Percentiles rank a stretch among this genome's conserved stretches.
Evolutionary conservation across 352 stramenopile genomes (phyloP).

Genomic region (Nannochloropsis limnetica): DNA sequence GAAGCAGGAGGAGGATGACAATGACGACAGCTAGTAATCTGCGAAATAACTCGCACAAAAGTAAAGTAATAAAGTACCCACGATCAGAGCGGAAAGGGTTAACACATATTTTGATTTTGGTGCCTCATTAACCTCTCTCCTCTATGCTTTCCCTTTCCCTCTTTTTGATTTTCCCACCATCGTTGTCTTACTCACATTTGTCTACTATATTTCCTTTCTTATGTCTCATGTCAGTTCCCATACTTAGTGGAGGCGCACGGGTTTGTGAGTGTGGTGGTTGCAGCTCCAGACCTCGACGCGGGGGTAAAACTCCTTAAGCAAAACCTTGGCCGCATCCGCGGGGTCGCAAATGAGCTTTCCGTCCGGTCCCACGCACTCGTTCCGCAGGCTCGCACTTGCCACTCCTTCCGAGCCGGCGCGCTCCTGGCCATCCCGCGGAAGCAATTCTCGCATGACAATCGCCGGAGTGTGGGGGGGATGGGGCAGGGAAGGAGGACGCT

Average conservation of each 20-base stretch:
- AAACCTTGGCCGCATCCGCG: neutral
- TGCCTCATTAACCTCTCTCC: too few species aligned
- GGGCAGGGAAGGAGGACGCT: neutral
- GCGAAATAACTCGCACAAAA: neutral
- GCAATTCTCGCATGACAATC: neutral
- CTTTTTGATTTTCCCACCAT: neutral
- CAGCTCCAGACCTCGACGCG: slow-evolving; percentile 20
- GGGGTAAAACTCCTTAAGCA: neutral
- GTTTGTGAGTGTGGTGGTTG: neutral
- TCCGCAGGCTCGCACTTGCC: neutral
- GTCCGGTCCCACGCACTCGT: neutral
- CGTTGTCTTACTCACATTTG: neutral
- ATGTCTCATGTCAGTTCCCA: neutral
- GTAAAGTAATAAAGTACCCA: neutral
- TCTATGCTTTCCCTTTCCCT: neutral
- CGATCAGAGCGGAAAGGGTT: neutral
- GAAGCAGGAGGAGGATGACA: neutral
- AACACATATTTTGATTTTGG: neutral
- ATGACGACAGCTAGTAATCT: neutral
- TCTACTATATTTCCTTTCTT: neutral
- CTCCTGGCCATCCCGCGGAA: neutral
- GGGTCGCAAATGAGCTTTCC: slow-evolving; percentile 18
- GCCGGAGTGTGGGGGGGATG: neutral
- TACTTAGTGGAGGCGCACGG: neutral
- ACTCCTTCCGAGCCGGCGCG: neutral